phyloP scores from a whole-genome alignment of 1,284 basidiomycete genomes.

The Mycena sp. region DNA sequence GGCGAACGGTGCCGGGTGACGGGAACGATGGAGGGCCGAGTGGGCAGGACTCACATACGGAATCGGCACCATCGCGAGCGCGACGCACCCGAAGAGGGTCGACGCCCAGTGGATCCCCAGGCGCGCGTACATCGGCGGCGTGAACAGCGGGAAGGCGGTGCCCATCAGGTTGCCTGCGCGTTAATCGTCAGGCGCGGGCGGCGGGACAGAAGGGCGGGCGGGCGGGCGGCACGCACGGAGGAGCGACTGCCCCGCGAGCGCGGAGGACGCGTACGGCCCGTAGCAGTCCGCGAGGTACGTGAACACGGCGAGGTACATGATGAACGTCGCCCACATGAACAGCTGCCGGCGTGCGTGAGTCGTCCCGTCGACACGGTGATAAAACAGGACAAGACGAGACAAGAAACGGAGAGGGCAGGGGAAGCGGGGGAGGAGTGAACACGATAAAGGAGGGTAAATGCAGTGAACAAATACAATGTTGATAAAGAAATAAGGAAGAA shows the following conservation, averaged over 20 bases:
- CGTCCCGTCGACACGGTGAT: background rate
- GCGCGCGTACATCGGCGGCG: constrained; percentile 63
- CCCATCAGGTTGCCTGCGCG: constrained; percentile 64
- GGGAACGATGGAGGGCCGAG: background rate
- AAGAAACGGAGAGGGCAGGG: too few relatives aligned
- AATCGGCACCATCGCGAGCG: constrained; percentile 68
- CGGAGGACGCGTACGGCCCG: constrained; percentile 79
- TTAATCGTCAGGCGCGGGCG: background rate
- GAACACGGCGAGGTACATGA: constrained; percentile 74
- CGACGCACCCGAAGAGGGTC: constrained; percentile 71
- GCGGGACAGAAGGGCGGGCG: background rate
- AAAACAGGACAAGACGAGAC: background rate
- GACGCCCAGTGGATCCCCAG: constrained; percentile 77
- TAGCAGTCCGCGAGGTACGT: constrained; percentile 81
- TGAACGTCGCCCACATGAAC: constrained; percentile 65
- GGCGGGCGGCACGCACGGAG: constrained; percentile 55
- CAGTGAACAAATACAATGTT: background rate
- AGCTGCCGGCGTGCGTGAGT: constrained; percentile 43
- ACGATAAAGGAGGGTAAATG: background rate
- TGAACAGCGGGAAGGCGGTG: constrained; percentile 72
- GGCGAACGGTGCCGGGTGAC: background rate
- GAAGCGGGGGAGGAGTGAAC: background rate
- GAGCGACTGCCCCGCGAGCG: constrained; percentile 80
- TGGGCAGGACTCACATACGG: constrained; percentile 49
- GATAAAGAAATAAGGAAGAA: background rate